Percentiles rank a stretch among this genome's conserved stretches.
Evolutionary conservation across 106 monocot genomes (phyloP).

Genomic region (Allium cepa): DNA sequence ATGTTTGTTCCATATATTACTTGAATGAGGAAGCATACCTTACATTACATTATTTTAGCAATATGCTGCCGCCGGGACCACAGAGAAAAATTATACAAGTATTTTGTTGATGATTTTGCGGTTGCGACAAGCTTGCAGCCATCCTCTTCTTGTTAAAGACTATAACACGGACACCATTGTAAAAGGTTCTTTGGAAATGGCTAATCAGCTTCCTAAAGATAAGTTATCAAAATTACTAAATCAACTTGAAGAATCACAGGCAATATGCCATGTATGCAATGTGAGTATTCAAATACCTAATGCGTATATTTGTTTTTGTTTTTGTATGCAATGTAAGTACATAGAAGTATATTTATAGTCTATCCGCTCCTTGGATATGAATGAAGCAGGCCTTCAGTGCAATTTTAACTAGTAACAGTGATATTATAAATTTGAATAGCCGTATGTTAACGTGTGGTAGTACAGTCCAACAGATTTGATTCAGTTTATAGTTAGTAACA

Average conservation of each 20-base stretch:
- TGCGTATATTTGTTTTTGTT: background rate
- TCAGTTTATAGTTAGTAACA: no score
- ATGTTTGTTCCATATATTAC: no score
- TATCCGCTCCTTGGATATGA: no score
- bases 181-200: conserved; percentile 53
- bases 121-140: conserved; percentile 90
- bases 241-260: conserved; percentile 54
- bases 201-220: conserved; percentile 71
- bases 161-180: conserved; percentile 33
- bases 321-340: background rate
- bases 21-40: background rate
- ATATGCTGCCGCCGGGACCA: conserved; percentile 85
- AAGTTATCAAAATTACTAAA: conserved; percentile 41
- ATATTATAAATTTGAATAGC: no score
- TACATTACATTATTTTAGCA: conserved; percentile 17
- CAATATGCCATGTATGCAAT: conserved; percentile 70
- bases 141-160: conserved; percentile 77
- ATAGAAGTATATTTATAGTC: no score
- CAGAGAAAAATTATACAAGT: conserved; percentile 92
- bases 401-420: no score
- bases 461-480: no score
- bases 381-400: no score
- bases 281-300: conserved; percentile 34
- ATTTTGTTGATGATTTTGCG: conserved; percentile 89
- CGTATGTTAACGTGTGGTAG: no score